Evolutionary conservation across 2,329 filamentous ascomycete genomes (phyloP).

Genomic region (Aureobasidium sp.): DNA sequence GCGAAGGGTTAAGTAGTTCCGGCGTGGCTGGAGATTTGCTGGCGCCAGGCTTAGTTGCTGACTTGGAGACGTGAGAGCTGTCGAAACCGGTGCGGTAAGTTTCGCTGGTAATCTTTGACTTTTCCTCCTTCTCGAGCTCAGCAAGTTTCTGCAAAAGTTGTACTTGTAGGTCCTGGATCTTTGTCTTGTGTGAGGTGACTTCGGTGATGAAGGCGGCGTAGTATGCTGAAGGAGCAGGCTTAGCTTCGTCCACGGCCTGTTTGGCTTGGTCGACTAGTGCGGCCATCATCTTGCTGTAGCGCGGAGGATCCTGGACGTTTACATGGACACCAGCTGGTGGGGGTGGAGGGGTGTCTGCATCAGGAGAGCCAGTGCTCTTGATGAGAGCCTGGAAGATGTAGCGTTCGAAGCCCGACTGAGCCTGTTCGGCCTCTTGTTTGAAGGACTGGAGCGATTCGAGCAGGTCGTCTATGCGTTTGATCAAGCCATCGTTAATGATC

Average conservation of each 20-base stretch:
- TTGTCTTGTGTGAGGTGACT: slow-evolving; percentile 64
- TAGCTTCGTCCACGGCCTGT: slow-evolving; percentile 65
- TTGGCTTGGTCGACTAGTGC: slow-evolving; percentile 91
- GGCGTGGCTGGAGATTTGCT: slow-evolving; percentile 15
- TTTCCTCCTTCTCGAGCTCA: slow-evolving; percentile 76
- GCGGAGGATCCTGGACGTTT: slow-evolving; percentile 65
- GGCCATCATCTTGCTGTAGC: slow-evolving; percentile 98
- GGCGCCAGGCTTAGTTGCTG: slow-evolving; percentile 17
- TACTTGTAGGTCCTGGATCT: slow-evolving; percentile 69
- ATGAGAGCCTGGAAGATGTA: slow-evolving; percentile 84
- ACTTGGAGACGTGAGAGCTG: slow-evolving; percentile 69
- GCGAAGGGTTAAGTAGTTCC: slow-evolving; percentile 60
- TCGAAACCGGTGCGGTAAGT: slow-evolving; percentile 83
- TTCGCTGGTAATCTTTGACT: slow-evolving; percentile 89
- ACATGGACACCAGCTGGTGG: slow-evolving; percentile 72
- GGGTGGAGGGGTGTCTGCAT: slow-evolving; percentile 66
- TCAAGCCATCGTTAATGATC: slow-evolving; percentile 83
- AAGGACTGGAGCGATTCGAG: slow-evolving; percentile 67
- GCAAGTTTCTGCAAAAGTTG: slow-evolving; percentile 66
- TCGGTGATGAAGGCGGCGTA: slow-evolving; percentile 72
- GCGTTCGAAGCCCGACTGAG: slow-evolving; percentile 60
- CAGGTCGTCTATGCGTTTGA: slow-evolving; percentile 73
- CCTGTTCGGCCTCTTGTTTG: slow-evolving; percentile 51
- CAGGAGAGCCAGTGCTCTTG: slow-evolving; percentile 63
- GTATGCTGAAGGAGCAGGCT: slow-evolving; percentile 51